phyloP scores from a whole-genome alignment of 768 basidiomycete genomes.

The Mycena albidolilacea region DNA sequence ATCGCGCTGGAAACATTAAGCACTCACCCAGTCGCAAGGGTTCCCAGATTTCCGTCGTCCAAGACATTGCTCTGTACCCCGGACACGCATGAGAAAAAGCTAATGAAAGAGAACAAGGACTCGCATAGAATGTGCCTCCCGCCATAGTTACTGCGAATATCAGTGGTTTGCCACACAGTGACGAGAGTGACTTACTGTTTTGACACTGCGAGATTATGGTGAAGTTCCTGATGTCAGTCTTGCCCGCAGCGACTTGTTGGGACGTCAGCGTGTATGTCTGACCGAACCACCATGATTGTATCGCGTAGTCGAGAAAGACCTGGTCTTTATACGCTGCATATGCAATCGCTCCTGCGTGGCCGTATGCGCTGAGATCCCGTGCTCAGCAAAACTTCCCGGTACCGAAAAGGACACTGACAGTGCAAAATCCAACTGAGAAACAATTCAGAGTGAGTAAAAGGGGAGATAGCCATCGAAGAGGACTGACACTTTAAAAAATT shows the following conservation, averaged over 20 bases:
- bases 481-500: not conserved
- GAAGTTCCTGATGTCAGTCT: not conserved
- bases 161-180: not conserved
- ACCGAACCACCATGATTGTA: slow-evolving; percentile 9
- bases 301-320: not conserved
- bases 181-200: not conserved
- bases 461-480: not conserved
- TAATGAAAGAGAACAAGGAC: not conserved
- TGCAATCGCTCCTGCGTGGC: not conserved
- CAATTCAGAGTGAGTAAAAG: not conserved
- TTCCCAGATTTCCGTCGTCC: not conserved
- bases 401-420: not conserved
- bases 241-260: not conserved
- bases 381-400: not conserved
- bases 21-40: not conserved
- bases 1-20: not conserved
- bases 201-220: not conserved
- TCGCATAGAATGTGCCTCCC: not conserved
- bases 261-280: not conserved
- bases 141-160: not conserved
- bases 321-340: not conserved
- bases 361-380: not conserved
- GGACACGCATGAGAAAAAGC: not conserved
- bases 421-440: slow-evolving; percentile 6
- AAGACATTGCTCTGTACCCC: not conserved